phyloP scores from a whole-genome alignment of 1,284 basidiomycete genomes.

The Ganoderma meredithae region DNA sequence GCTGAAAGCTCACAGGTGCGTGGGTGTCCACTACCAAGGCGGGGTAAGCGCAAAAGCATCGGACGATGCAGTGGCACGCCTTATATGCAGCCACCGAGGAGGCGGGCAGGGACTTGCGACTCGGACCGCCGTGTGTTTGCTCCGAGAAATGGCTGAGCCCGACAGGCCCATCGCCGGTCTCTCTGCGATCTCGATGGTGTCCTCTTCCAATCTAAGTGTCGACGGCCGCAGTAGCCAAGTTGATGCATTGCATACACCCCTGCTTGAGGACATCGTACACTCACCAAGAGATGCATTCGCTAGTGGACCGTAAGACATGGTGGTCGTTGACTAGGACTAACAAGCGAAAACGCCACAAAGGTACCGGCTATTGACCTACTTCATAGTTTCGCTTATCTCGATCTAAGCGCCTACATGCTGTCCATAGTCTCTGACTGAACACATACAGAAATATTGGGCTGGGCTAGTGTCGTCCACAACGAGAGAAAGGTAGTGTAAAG shows the following conservation, averaged over 20 bases:
- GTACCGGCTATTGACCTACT: constrained; percentile 13
- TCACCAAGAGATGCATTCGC: neutral
- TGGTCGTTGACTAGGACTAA: constrained; percentile 3
- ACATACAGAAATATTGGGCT: neutral
- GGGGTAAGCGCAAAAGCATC: constrained; percentile 4
- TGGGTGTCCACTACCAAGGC: neutral
- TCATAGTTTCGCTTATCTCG: constrained; percentile 8
- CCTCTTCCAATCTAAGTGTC: neutral
- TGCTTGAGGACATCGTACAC: neutral
- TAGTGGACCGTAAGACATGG: neutral
- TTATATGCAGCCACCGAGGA: constrained; percentile 10
- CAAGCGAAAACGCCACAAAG: constrained; percentile 24
- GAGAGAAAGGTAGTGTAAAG: neutral
- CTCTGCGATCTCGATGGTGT: constrained; percentile 10
- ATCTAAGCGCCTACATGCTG: constrained; percentile 11
- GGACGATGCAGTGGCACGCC: neutral
- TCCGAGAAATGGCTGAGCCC: constrained; percentile 5
- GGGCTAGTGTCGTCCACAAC: neutral
- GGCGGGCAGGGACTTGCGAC: constrained; percentile 8
- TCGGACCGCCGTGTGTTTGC: neutral
- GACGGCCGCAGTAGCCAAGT: neutral
- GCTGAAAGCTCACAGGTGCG: neutral
- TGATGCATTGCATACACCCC: neutral
- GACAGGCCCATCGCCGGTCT: constrained; percentile 2
- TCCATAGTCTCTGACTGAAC: neutral